Evolutionary conservation across 768 basidiomycete species (phyloP), one percentile per base, ranked within the genome.

Genomic region (Calocybe cyanea): DNA sequence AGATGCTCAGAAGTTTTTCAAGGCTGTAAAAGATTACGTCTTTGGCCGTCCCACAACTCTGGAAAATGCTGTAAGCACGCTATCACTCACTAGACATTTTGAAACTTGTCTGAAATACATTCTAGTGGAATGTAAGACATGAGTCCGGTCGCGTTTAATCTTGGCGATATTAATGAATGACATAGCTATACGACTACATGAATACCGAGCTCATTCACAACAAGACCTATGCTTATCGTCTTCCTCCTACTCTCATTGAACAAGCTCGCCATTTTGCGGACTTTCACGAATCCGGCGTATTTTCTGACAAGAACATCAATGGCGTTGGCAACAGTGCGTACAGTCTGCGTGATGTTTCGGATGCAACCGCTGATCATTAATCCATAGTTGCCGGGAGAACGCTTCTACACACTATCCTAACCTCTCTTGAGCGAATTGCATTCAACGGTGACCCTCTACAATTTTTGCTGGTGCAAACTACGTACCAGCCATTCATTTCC

Each of bases 401-500:
- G 31, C 68, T 90, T 50, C 68, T 92, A 30, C 77, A 83, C 61
- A 80, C 83, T 20, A 72, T 94, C 64, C 68, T 92, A 41, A 66
- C 57, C 43, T 80, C 87, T 8, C 77, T 93, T 45, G 78, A 86
- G 58, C 82, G 81, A 57, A 84, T 94, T 62, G 78, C 85, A 36
- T 87, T 83, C 72, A 81, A 83, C 56, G 80, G 76, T 50, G 84
- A 89, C 67, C 83, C 87, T 36, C 78, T 92, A 41, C 83, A 87
- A 57, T 76, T 93, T 67, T 72, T 85, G 64, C 62, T 91, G 53
- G 72, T 89, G 54, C 80, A 87, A 67, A 83, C 84, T 13, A 87
- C 87, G 51, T 93, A 93, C 73, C 91, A 92, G 64, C 84, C 91
- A 11, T 90, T 94, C 78, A 83, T 92, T 58, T 91, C 88, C 3